Evolutionary conservation across 768 basidiomycete genomes (phyloP), one percentile per base, ranked within the genome.

Genomic region (Bullera alba): DNA sequence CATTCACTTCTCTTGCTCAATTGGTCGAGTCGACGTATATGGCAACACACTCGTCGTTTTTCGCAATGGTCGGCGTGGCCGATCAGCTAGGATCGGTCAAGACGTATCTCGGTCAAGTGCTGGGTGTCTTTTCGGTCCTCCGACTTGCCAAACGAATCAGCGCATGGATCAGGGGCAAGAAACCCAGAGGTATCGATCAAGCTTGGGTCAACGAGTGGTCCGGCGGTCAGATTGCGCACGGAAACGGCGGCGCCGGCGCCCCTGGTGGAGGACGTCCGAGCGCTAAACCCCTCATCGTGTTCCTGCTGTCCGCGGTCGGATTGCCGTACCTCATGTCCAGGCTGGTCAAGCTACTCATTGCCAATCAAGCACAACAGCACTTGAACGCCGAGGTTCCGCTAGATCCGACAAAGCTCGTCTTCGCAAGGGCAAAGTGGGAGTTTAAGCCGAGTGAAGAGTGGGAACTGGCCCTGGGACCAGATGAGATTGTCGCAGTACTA

Each of bases 11-110:
- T 21, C 83, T 99, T 55, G 85, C 93, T 0, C 93, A 97, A 71
- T 92, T 99, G 83, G 83, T 99, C 67, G 93, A 97, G 72, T 84
- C 82, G 28, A 97, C 93, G 4, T 96, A 93, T 74, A 87, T 96
- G 84, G 93, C 93, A 2, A 93, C 90, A 0, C 90, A 93, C 72
- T 89, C 87, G 0, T 86, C 83, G 7, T 93, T 93, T 74, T 93
- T 92, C 71, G 89, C 90, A 30, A 70, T 70, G 71, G 89, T 92
- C 44, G 87, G 89, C 55, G 93, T 99, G 38, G 79, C 92, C 32
- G 95, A 99, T 65, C 95, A 99, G 67, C 85, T 99, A 63, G 83
- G 83, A 2, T 87, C 89, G 60, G 80, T 96, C 36, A 80, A 90
- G 43, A 86, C 92, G 58, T 92, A 90, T 12, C 79, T 97, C 15